phyloP scores from a whole-genome alignment of 2,329 filamentous ascomycete species.

The Leptographium procerum region DNA sequence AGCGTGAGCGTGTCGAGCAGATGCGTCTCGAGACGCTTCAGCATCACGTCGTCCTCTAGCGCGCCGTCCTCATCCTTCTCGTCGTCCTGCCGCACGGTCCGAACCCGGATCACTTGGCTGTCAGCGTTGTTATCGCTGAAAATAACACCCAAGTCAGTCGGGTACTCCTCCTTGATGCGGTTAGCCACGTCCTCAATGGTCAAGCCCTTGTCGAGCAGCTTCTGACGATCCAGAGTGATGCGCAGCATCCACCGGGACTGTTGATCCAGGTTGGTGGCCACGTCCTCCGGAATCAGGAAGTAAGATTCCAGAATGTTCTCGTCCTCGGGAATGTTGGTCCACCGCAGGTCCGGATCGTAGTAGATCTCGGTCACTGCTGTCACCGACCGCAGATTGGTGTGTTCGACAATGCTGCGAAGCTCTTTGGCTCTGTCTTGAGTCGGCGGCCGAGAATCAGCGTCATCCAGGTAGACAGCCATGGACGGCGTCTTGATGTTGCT shows the following conservation, averaged over 20 bases:
- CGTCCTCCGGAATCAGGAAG: conserved; percentile 83
- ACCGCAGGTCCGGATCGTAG: conserved; percentile 84
- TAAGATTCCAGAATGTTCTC: conserved; percentile 92
- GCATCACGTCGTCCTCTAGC: conserved; percentile 75
- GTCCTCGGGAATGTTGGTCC: conserved; percentile 79
- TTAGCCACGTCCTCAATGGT: conserved; percentile 82
- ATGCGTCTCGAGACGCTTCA: conserved; percentile 85
- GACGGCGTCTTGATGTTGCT: conserved; percentile 97
- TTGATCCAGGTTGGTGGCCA: conserved; percentile 46
- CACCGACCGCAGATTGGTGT: conserved; percentile 85
- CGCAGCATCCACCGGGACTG: conserved; percentile 95
- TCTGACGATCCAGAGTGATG: conserved; percentile 84
- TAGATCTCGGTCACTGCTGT: conserved; percentile 91
- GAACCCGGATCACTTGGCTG: conserved; percentile 85
- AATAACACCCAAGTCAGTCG: conserved; percentile 76
- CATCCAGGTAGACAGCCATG: conserved; percentile 81
- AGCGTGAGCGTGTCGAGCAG: conserved; percentile 84
- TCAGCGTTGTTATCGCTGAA: conserved; percentile 98
- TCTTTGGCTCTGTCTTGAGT: conserved; percentile 73
- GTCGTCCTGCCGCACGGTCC: conserved; percentile 60
- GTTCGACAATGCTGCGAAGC: conserved; percentile 81
- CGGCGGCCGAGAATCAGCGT: conserved; percentile 32
- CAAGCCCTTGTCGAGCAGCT: conserved; percentile 88
- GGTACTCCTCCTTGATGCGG: conserved; percentile 82
- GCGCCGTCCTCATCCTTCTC: conserved; percentile 60